phyloP scores from a whole-genome alignment of 305 asterid species.

The Fraxinus ornus region DNA sequence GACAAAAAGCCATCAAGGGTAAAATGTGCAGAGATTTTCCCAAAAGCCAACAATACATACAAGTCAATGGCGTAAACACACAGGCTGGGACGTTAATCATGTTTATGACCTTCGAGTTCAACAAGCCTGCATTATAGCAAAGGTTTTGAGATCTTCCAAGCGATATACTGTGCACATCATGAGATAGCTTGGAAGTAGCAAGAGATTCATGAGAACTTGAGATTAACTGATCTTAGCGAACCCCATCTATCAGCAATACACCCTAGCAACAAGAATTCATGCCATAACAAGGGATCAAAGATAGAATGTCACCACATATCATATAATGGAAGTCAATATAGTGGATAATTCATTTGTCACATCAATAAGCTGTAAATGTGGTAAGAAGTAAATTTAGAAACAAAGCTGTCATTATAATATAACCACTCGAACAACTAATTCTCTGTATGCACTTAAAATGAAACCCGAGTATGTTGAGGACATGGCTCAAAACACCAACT shows the following conservation, averaged over 20 bases:
- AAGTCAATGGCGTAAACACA: too few species aligned
- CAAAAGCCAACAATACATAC: too few species aligned
- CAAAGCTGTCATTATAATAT: neutral
- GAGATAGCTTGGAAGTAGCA: slow-evolving; percentile 44
- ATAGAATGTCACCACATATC: neutral
- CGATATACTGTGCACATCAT: slow-evolving; percentile 47
- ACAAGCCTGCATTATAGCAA: slow-evolving; percentile 27
- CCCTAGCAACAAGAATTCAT: neutral
- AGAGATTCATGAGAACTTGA: slow-evolving; percentile 34
- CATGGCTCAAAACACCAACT: neutral
- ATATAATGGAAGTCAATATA: neutral
- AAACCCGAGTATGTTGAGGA: neutral
- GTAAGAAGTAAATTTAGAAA: neutral
- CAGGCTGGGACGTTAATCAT: neutral
- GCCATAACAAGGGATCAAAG: neutral
- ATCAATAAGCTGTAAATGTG: neutral
- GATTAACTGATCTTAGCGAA: neutral
- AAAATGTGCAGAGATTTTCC: too few species aligned
- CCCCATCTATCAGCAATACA: neutral
- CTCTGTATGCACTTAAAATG: neutral
- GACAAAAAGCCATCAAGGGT: too few species aligned
- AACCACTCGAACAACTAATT: neutral
- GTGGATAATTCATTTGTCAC: neutral
- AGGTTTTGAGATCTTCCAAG: slow-evolving; percentile 31
- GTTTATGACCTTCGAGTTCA: slow-evolving; percentile 46